These are phyloP conservation scores for Aspergillus thermomutatus DNA, from an alignment of 2,329 filamentous ascomycete genomes.

Conservation along the genomic window DNA sequence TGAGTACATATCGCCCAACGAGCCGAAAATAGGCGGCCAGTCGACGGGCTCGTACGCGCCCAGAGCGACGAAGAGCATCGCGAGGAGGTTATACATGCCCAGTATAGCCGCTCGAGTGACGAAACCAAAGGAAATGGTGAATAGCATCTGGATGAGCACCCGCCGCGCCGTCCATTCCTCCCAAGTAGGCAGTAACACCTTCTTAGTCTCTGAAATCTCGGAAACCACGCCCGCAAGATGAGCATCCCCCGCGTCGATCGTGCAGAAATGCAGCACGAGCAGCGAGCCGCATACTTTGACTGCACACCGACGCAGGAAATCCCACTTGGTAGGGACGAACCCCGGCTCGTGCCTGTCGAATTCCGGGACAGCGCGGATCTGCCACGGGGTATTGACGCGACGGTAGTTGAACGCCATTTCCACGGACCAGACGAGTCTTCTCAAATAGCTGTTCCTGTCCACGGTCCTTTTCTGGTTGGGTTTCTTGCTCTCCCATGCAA, in stretches of 20 bases:
- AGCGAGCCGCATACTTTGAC: constrained; percentile 3
- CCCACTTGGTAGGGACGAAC: constrained; percentile 1
- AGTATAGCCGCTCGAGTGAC: constrained; percentile 11
- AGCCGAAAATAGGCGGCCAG: constrained; percentile 17
- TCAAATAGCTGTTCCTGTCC: background rate
- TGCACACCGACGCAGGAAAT: constrained; percentile 6
- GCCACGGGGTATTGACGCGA: constrained; percentile 21
- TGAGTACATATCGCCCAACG: constrained; percentile 8
- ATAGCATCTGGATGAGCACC: constrained; percentile 3
- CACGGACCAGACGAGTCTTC: constrained; percentile 9
- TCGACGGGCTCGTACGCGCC: constrained; percentile 7
- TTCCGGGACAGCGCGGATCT: constrained; percentile 10
- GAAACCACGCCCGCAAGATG: constrained; percentile 1
- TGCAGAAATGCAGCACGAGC: constrained; percentile 9
- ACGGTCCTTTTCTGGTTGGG: background rate
- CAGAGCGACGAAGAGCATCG: constrained; percentile 3
- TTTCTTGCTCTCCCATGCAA: constrained; percentile 9
- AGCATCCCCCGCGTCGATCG: constrained; percentile 7
- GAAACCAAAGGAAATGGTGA: constrained; percentile 15
- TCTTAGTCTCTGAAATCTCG: background rate
- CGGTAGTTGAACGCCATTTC: constrained; percentile 18
- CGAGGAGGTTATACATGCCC: constrained; percentile 7
- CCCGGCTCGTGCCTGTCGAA: background rate
- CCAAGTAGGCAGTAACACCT: constrained; percentile 5
- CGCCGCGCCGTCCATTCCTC: background rate